Evolutionary conservation across 1,139 yeast genomes (phyloP).

Genomic region (Yarrowia galli): DNA sequence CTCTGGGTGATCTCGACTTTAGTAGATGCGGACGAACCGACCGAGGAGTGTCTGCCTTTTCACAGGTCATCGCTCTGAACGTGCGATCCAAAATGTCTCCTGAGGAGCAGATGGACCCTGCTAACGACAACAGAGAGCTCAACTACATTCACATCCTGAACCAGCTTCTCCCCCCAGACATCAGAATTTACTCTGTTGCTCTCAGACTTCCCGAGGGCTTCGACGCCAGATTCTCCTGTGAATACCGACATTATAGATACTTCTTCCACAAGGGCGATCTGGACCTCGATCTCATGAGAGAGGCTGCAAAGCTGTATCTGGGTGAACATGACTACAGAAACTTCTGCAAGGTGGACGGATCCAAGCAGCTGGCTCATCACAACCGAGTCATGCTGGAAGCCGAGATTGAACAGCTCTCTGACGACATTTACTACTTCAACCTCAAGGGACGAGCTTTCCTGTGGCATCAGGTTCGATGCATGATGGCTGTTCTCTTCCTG

Average conservation of each 20-base stretch:
- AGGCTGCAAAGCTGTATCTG: slow-evolving; percentile 68
- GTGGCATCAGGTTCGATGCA: slow-evolving; percentile 98
- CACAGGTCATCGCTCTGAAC: slow-evolving; percentile 84
- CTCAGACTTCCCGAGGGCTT: slow-evolving; percentile 81
- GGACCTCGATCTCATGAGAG: slow-evolving; percentile 69
- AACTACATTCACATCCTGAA: slow-evolving; percentile 80
- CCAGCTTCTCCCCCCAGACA: slow-evolving; percentile 78
- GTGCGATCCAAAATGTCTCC: slow-evolving; percentile 71
- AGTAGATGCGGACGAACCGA: slow-evolving; percentile 97
- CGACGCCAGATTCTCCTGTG: slow-evolving; percentile 93
- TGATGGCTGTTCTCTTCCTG: slow-evolving; percentile 82
- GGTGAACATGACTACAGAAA: slow-evolving; percentile 93
- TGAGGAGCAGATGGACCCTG: slow-evolving; percentile 64
- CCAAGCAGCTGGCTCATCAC: slow-evolving; percentile 45
- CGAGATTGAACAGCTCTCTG: slow-evolving; percentile 44
- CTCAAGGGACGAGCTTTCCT: slow-evolving; percentile 88
- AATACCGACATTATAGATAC: slow-evolving; percentile 83
- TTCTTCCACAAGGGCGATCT: slow-evolving; percentile 65
- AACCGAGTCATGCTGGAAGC: slow-evolving; percentile 43
- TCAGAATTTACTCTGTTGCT: slow-evolving; percentile 81
- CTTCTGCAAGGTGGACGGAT: slow-evolving; percentile 92
- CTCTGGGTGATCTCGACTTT: slow-evolving; percentile 62
- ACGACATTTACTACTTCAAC: slow-evolving; percentile 67
- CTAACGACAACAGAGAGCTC: slow-evolving; percentile 69
- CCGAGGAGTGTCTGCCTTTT: slow-evolving; percentile 95